Evolutionary conservation across 179 eudicot species (phyloP).

Genomic region (Sideroxylon spinosum): DNA sequence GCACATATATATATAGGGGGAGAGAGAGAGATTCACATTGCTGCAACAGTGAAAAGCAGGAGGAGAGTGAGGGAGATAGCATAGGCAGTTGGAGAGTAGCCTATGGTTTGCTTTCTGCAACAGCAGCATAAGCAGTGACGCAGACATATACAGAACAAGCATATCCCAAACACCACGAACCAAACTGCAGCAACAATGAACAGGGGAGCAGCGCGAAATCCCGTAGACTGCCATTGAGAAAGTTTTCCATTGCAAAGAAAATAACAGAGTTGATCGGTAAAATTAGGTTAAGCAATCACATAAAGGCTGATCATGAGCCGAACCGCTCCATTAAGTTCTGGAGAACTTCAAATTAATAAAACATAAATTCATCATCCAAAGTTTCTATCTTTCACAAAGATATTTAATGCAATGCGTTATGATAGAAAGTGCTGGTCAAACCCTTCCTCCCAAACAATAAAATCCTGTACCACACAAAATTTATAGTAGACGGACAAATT

Average conservation of each 20-base stretch:
- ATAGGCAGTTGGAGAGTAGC: slow-evolving; percentile 54
- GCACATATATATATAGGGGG: not conserved
- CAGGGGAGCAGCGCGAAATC: slow-evolving; percentile 56
- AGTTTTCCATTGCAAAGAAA: not conserved
- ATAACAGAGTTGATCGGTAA: not conserved
- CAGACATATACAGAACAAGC: slow-evolving; percentile 41
- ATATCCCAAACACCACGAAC: slow-evolving; percentile 59
- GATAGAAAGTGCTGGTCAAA: too few species aligned
- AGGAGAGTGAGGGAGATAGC: slow-evolving; percentile 48
- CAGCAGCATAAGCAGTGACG: slow-evolving; percentile 51
- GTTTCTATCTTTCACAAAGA: not conserved
- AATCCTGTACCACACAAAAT: too few species aligned
- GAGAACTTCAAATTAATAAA: not conserved
- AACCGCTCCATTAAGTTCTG: not conserved
- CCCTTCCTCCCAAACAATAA: too few species aligned
- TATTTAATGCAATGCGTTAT: not conserved
- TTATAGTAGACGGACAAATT: too few species aligned
- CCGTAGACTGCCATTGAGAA: slow-evolving; percentile 54
- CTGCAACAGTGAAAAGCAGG: slow-evolving; percentile 44
- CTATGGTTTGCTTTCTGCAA: slow-evolving; percentile 39
- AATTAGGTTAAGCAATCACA: not conserved
- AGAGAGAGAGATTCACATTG: slow-evolving; percentile 38
- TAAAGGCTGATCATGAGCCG: not conserved
- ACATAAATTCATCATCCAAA: not conserved
- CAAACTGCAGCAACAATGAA: slow-evolving; percentile 46